phyloP scores from a whole-genome alignment of 2,329 filamentous ascomycete species.

The Colletotrichum australisinense region DNA sequence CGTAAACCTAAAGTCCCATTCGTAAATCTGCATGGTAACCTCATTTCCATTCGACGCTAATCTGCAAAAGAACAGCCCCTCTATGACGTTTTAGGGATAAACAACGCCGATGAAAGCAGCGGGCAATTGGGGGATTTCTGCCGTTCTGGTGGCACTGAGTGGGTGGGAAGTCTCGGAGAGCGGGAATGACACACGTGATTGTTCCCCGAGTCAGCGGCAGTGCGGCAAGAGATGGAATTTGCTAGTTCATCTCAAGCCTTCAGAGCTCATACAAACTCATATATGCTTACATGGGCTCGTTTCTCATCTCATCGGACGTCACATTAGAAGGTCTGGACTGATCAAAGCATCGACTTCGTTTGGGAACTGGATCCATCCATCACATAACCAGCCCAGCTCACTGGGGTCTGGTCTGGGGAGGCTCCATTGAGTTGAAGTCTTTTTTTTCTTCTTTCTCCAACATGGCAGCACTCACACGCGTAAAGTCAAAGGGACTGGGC shows the following conservation, averaged over 20 bases:
- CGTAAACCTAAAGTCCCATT: conserved; percentile 2
- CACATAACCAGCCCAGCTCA: not conserved
- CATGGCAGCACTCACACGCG: conserved; percentile 45
- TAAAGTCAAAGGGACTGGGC: conserved; percentile 42
- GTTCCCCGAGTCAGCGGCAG: conserved; percentile 1
- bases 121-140: too few relatives aligned
- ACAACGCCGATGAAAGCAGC: not conserved
- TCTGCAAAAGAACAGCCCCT: not conserved
- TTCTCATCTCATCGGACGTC: not conserved
- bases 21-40: not conserved
- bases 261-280: not conserved
- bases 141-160: too few relatives aligned
- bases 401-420: conserved; percentile 7
- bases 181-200: conserved; percentile 20
- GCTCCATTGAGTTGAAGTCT: not conserved
- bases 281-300: not conserved
- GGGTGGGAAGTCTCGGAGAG: not conserved
- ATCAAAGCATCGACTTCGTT: too few relatives aligned
- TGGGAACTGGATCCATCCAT: too few relatives aligned
- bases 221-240: not conserved
- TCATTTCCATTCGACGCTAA: conserved; percentile 14
- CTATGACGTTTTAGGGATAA: conserved; percentile 20
- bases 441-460: not conserved
- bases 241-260: not conserved
- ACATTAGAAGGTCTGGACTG: not conserved